phyloP scores from a whole-genome alignment of 768 basidiomycete genomes.

The Amanita polypyramis region DNA sequence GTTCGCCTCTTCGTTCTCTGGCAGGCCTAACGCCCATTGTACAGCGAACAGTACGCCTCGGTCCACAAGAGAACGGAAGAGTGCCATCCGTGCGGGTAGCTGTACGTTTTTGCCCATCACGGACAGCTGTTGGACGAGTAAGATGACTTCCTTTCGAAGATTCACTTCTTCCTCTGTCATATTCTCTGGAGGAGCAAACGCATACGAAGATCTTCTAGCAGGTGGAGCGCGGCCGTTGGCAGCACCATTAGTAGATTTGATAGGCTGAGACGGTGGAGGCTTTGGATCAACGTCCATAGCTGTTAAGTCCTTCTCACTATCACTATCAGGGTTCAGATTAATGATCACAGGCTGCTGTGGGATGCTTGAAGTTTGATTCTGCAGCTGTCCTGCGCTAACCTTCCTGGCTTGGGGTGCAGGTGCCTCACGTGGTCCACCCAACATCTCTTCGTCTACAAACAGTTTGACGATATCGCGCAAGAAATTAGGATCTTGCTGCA shows the following conservation, averaged over 20 bases:
- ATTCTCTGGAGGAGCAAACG: slow-evolving; percentile 47
- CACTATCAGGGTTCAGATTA: slow-evolving; percentile 31
- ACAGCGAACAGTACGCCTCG: slow-evolving; percentile 84
- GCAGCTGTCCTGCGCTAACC: slow-evolving; percentile 14
- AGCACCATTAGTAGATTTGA: slow-evolving; percentile 21
- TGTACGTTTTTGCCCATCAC: slow-evolving; percentile 97
- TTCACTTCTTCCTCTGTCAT: slow-evolving; percentile 43
- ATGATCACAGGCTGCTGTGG: slow-evolving; percentile 24
- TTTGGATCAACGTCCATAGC: slow-evolving; percentile 32
- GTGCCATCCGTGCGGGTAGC: slow-evolving; percentile 68
- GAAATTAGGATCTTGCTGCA: slow-evolving; percentile 70
- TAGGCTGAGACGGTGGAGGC: slow-evolving; percentile 11
- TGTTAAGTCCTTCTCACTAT: slow-evolving; percentile 21
- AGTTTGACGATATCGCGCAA: slow-evolving; percentile 68
- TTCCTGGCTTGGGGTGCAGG: not conserved
- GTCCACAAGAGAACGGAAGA: slow-evolving; percentile 84
- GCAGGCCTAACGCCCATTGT: slow-evolving; percentile 79
- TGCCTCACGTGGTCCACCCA: slow-evolving; percentile 22
- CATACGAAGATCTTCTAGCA: slow-evolving; percentile 26
- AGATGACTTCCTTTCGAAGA: slow-evolving; percentile 66
- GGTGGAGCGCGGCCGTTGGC: slow-evolving; percentile 5
- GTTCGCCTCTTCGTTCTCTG: slow-evolving; percentile 41
- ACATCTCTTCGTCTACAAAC: slow-evolving; percentile 64
- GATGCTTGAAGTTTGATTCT: slow-evolving; percentile 8
- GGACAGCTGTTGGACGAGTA: slow-evolving; percentile 86